Base-by-base conservation (phyloP, 2,329 filamentous ascomycete genomes). In the Aspergillus awamori region DNA sequence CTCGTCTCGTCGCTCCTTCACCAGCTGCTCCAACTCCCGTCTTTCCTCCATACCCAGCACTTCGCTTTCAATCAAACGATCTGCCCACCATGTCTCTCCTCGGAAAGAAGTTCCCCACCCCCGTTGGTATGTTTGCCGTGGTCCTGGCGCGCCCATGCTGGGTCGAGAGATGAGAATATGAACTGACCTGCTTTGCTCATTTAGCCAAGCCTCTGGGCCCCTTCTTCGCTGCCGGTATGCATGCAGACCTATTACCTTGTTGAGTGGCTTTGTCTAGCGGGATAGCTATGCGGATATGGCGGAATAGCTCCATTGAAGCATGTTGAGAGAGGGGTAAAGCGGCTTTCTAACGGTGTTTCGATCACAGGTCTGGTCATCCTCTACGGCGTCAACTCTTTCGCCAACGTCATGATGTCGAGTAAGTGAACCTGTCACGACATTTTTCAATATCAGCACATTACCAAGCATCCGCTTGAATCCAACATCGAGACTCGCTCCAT, bases 151-250 rank as follows among this genome's bases (percentile, higher is more conserved):
- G 8, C 47, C 58, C 17, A 24, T 43, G 47, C 51, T 36, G 58
- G 33, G n/a, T 36, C 20, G 15, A 41, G 24, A 20, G 28, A 10
- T 13, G 53, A 60, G 61, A 72, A 66, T 63, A 61, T 63, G 62
- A 69, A 70, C 71, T 76, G 64, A 78, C 73, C 59, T 60, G 68
- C 58, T 62, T 57, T 36, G 60, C 56, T 55, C 62, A 48, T 75
- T 78, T 77, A 98, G 94, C 92, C 83, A 87, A 87, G 85, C 93
- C 94, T 73, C 89, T 96, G 89, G 88, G 87, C 79, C 94, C 94
- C 72, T 98, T 98, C 87, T 95, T 93, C 85, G 85, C 86, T 80
- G 94, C 94, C 79, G 93, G 94, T 97, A 95, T 77, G 91, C 84
- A 36, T 36, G 5, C 33, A 36, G 11, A 56, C 49, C 52, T 13